Evolutionary conservation across 768 basidiomycete genomes (phyloP).

Genomic region (Russula griseocarnosa): DNA sequence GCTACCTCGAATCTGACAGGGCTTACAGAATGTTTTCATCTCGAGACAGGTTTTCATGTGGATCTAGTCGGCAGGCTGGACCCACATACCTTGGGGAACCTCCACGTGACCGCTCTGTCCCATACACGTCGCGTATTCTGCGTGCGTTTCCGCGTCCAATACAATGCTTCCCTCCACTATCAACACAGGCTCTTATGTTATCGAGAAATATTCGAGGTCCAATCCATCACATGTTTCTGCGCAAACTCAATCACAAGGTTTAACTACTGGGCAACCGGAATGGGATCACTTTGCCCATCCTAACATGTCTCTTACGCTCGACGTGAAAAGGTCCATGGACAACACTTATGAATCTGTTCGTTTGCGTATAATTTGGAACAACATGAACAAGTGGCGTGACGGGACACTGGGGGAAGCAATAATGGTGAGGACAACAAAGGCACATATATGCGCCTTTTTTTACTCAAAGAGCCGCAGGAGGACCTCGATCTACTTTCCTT

Average conservation of each 20-base stretch:
- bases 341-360: conserved; percentile 59
- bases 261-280: conserved; percentile 40
- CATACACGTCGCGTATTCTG: too few species aligned
- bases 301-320: conserved; percentile 56
- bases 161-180: conserved; percentile 51
- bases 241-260: conserved; percentile 25
- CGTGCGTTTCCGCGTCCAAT: not conserved
- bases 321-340: conserved; percentile 45
- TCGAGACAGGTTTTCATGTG: not conserved
- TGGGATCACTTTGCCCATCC: conserved; percentile 83
- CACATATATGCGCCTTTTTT: conserved; percentile 14
- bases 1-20: not conserved
- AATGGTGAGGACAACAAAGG: conserved; percentile 49
- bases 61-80: too few species aligned
- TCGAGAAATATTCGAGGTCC: conserved; percentile 66
- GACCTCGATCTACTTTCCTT: conserved; percentile 71
- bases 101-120: conserved; percentile 14
- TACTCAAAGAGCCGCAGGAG: conserved; percentile 46
- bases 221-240: conserved; percentile 39
- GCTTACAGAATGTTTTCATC: conserved; percentile 3
- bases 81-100: not conserved
- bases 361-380: conserved; percentile 60
- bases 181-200: conserved; percentile 51
- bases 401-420: conserved; percentile 52
- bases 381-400: conserved; percentile 41